Base-by-base conservation (phyloP, 179 eudicot species). In the Heliamphora ciliata region DNA sequence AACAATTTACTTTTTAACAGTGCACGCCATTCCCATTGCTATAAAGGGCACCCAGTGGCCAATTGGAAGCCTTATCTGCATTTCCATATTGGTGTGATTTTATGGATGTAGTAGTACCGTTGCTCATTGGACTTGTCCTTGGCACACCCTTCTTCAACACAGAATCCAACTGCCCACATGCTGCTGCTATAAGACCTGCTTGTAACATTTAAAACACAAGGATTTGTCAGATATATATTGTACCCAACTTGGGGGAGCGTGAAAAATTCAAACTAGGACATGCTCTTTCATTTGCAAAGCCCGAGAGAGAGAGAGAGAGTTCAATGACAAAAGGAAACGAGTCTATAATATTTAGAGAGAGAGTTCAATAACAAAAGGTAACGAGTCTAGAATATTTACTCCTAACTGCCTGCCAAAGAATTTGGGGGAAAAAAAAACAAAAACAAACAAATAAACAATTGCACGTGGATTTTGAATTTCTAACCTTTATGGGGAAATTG, bases 111-210 rank as follows among this genome's bases (percentile, higher is more conserved):
- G 83, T 64, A 4, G 83, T 64, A 4, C 86, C 89, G 15, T 85
- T 92, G 85, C 84, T 87, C 83, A 89, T 63, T 47, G 81, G 77
- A 24, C 55, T 65, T 48, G 83, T 21, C 74, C 83, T 85, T 21
- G 80, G 2, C 40, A 50, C 76, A 55, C 86, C 84, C 74, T 84
- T 91, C 77, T 87, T 87, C 64, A 95, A 77, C 14, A 88, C 24
- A 59, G 86, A 72, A 83, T 89, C 97, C 83, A 94, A 84, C 77
- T 92, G 98, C 4, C 95, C 95, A 4, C 86, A 79, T 79, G 99
- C 93, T 74, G 98, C 98, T 71, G 95, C 97, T 81, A 96, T 90
- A 14, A 96, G 90, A 76, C 98, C 99, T 96, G 86, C 86, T 82
- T 8, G 56, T 24, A 47, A 63, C n/a, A 55, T 11, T 60, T 40